phyloP scores from a whole-genome alignment of 2,329 filamentous ascomycete genomes.

The Escovopsis sp. region DNA sequence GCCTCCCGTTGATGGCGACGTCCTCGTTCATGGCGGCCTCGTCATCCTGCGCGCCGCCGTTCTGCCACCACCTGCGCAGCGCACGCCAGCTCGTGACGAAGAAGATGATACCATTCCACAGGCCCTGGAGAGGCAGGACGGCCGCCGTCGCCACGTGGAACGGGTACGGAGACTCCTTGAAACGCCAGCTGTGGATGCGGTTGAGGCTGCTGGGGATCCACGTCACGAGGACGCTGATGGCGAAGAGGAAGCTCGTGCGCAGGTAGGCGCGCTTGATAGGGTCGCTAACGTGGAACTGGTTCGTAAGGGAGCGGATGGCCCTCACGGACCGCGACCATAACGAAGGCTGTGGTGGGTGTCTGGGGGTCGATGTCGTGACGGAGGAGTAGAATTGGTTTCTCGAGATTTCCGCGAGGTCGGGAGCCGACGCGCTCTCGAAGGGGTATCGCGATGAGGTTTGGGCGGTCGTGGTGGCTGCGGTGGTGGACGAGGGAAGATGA shows the following conservation, averaged over 20 bases:
- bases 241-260: conserved; percentile 46
- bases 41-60: neutral
- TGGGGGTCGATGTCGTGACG: conserved; percentile 13
- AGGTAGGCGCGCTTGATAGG: conserved; percentile 47
- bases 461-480: neutral
- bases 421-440: conserved; percentile 9
- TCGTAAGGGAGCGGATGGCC: conserved; percentile 17
- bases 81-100: conserved; percentile 43
- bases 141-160: conserved; percentile 56
- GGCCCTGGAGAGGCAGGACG: conserved; percentile 62
- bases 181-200: conserved; percentile 52
- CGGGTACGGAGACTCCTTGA: conserved; percentile 39
- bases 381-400: conserved; percentile 20
- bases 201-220: conserved; percentile 59
- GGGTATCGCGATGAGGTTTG: conserved; percentile 4
- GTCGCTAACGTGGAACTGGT: conserved; percentile 28
- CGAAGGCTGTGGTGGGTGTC: conserved; percentile 5
- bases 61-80: conserved; percentile 9
- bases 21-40: neutral
- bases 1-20: conserved; percentile 3
- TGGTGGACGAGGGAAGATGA: conserved; percentile 3
- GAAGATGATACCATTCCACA: conserved; percentile 72
- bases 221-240: conserved; percentile 44
- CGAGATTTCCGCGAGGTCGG: conserved; percentile 8
- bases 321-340: conserved; percentile 7